Evolutionary conservation across 129 eudicot genomes (phyloP).

Genomic region (Silybum marianum): DNA sequence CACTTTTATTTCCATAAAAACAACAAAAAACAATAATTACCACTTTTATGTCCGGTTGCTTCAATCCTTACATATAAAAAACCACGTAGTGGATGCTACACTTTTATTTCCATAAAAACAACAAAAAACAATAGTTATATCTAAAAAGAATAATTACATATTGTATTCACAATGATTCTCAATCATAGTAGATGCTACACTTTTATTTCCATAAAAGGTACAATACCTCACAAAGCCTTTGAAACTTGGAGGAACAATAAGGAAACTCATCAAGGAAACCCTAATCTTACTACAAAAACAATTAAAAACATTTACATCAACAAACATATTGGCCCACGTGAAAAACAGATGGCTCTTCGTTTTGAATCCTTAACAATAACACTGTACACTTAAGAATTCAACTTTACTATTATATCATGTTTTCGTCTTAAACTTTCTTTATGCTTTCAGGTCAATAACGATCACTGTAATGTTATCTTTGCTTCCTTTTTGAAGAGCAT

Average conservation of each 20-base stretch:
- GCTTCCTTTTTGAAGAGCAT: slow-evolving; percentile 67
- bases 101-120: too few relatives aligned
- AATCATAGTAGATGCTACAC: slow-evolving; percentile 30
- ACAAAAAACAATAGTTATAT: too few relatives aligned
- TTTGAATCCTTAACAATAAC: slow-evolving; percentile 8
- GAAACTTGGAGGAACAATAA: slow-evolving; percentile 38
- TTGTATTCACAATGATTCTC: neutral
- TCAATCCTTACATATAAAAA: too few relatives aligned
- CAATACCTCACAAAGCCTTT: slow-evolving; percentile 41
- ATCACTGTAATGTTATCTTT: slow-evolving; percentile 61
- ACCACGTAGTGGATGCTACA: neutral
- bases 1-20: too few relatives aligned
- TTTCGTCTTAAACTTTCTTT: slow-evolving; percentile 57
- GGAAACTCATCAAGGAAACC: slow-evolving; percentile 29
- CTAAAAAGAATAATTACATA: neutral
- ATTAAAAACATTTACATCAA: slow-evolving; percentile 17
- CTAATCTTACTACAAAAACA: slow-evolving; percentile 44
- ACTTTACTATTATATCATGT: neutral
- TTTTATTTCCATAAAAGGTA: slow-evolving; percentile 24
- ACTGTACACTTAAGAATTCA: slow-evolving; percentile 17
- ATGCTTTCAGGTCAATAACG: slow-evolving; percentile 58
- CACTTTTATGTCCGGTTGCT: too few relatives aligned
- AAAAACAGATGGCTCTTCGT: slow-evolving; percentile 14
- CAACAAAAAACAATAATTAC: neutral
- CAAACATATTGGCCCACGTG: neutral